Base-by-base conservation (phyloP, 768 basidiomycete species). In the Mycena filopes region DNA sequence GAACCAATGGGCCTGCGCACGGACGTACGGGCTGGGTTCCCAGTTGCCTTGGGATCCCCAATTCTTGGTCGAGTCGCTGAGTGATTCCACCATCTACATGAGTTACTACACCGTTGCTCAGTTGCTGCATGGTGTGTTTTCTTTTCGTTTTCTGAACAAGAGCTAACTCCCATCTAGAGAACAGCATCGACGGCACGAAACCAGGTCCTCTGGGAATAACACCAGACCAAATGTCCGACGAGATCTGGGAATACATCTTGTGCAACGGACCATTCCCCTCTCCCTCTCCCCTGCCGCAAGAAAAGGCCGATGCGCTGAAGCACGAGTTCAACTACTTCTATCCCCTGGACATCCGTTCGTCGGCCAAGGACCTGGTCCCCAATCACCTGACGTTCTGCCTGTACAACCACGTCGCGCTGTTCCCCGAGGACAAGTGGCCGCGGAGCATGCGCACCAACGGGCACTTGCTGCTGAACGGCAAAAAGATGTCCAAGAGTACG, bases 51-150 rank as follows among this genome's bases (percentile, higher is more conserved):
- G 97, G 96, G 98, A 99, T 74, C 92, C 91, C 20, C 89, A 94
- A 55, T 98, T 96, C 86, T 84, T 99, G 74, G 96, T 99, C 47
- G 98, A 99, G 78, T 95, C 94, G 69, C 79, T 99, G 75, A 96
- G 94, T 70, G 98, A 99, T 78, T 98, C 97, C 9, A 99, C 97
- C 11, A 91, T 99, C 75, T 99, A 99, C 81, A 98, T 98, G 96
- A 86, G 91, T 43, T 99, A 99, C 81, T 99, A 99, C 80, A 98
- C 98, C 6, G 87, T 99, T 46, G 86, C 95, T 7, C 91, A 99
- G 77, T 80, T 96, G 33, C 81, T 99, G 63, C 98, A 99, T 68
- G 89, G 96, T 93, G 71, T n/a, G 89, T 72, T 26, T 36, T 36
- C 25, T 23, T 45, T 40, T 56, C 21, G 31, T 11, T 38, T 10